Base-by-base conservation (phyloP, 208 protist species). In the Leishmania major region DNA sequence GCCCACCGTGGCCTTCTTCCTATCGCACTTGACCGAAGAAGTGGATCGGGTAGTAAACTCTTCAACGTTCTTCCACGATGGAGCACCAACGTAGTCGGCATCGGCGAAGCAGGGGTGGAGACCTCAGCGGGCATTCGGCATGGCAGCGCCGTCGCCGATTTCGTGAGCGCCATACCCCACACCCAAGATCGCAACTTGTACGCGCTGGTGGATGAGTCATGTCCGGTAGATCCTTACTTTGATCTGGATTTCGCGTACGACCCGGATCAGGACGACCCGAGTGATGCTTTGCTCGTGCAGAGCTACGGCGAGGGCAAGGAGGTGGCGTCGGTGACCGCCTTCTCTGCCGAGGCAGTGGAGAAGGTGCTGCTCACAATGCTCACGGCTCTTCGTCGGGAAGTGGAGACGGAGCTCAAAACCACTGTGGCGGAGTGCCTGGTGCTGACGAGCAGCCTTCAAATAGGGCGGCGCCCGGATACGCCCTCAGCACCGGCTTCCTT, bases 191-290 rank as follows among this genome's bases (percentile, higher is more conserved):
- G 94, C n/a, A 92, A 91, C 80, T 66, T 97, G 28, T 97, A 97
- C 83, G 90, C 92, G 5, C 55, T 97, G 13, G 80, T 97, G 0
- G 94, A 97, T 64, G 91, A 96, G 69, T 74, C 82, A 7, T 82
- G 88, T 8, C 81, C 93, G 5, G 85, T 96, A 17, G 94, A 97
- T 77, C 94, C 94, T 3, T 97, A 90, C 79, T 95, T 97, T 77
- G 94, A 97, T 78, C 84, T 97, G 57, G 94, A 97, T 84, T 92
- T 88, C 73, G 73, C 84, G 51, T 90, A 82, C 82, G 53, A 59
- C 73, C 22, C 83, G 19, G 69, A 4, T 0, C 73, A 40, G 22
- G 70, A 87, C 19, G 64, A 31, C 15, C 40, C 81, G 35, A 53
- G 43, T 40, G 79, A 55, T 76, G 75, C 74, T 8, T 60, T 85